Evolutionary conservation across 2,329 filamentous ascomycete genomes (phyloP).

Genomic region (Coniochaeta pulveracea): DNA sequence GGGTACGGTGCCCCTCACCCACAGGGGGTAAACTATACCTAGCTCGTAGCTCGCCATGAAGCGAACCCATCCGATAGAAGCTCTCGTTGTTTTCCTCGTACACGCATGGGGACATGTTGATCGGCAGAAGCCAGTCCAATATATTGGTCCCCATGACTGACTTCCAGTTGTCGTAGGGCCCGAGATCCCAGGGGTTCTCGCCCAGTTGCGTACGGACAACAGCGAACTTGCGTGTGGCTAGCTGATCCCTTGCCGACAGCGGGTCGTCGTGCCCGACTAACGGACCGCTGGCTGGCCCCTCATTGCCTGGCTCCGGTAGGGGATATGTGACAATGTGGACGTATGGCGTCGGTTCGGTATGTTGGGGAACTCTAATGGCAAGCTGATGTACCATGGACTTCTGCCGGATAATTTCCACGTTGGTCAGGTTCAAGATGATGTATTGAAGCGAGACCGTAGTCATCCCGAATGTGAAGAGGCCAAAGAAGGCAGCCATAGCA

Average conservation of each 20-base stretch:
- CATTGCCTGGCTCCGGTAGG: constrained; percentile 22
- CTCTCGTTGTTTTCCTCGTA: constrained; percentile 54
- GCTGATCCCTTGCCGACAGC: constrained; percentile 24
- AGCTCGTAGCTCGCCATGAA: constrained; percentile 43
- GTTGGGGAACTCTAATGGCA: constrained; percentile 57
- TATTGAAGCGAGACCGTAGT: constrained; percentile 59
- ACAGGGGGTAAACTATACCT: constrained; percentile 23
- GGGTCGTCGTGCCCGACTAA: constrained; percentile 4
- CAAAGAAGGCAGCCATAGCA: constrained; percentile 59
- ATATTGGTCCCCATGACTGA: constrained; percentile 65
- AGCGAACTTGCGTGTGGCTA: constrained; percentile 59
- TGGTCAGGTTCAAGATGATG: constrained; percentile 64
- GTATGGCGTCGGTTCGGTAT: constrained; percentile 25
- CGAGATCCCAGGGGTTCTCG: constrained; percentile 80
- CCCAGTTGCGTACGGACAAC: constrained; percentile 62
- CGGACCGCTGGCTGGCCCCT: background rate
- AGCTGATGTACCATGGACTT: constrained; percentile 56
- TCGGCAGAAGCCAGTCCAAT: constrained; percentile 71
- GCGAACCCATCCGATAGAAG: constrained; percentile 56
- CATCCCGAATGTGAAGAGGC: constrained; percentile 74
- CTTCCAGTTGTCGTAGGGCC: constrained; percentile 58
- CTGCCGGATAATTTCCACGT: constrained; percentile 64
- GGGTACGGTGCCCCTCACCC: no score
- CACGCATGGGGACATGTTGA: constrained; percentile 63
- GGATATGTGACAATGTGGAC: constrained; percentile 50